Evolutionary conservation across 2,329 filamentous ascomycete species (phyloP), one percentile per base, ranked within the genome.

Genomic region (Leptodontidium sp.): DNA sequence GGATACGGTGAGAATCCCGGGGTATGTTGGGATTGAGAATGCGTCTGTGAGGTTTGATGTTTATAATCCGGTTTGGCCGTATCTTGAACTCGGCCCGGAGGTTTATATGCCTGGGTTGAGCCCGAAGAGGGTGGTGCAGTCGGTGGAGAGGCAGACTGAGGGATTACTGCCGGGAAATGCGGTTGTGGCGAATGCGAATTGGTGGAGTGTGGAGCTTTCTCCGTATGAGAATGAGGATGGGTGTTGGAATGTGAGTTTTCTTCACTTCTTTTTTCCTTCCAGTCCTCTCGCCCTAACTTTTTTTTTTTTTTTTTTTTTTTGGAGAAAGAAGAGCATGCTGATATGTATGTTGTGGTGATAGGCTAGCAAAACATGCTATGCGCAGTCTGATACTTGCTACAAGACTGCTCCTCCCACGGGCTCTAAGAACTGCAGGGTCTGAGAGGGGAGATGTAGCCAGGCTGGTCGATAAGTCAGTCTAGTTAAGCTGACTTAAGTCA

Each of bases 151-250:
- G 2, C 83, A 85, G 71, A 79, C 75, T 3, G 81, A 84, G 50
- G 89, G 88, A 14, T 78, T 84, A 14, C 81, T 88, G 64, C 90
- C 90, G 0, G 65, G 75, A 1, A 80, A 83, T 73, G 91, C 88
- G 76, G 81, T 92, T 47, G 76, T 90, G 69, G 87, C 88, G 76
- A 92, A 92, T 76, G 90, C 82, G 68, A 93, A 93, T 81, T 93
- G 90, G 91, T 92, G 89, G 79, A 90, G 85, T 63, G 81, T 84
- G 68, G 85, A 91, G 75, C 83, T 93, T 0, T 78, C 85, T 0
- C 74, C 79, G 9, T 93, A 91, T 80, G 81, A 80, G 4, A 81
- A 82, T 55, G 83, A 88, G 76, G 76, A 76, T 1, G 84, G 84
- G 15, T 93, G 91, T 82, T 92, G 88, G 87, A 82, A 71, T 64